Evolutionary conservation across 2,329 filamentous ascomycete genomes (phyloP).

Genomic region (Ophiostoma triangulosporum): DNA sequence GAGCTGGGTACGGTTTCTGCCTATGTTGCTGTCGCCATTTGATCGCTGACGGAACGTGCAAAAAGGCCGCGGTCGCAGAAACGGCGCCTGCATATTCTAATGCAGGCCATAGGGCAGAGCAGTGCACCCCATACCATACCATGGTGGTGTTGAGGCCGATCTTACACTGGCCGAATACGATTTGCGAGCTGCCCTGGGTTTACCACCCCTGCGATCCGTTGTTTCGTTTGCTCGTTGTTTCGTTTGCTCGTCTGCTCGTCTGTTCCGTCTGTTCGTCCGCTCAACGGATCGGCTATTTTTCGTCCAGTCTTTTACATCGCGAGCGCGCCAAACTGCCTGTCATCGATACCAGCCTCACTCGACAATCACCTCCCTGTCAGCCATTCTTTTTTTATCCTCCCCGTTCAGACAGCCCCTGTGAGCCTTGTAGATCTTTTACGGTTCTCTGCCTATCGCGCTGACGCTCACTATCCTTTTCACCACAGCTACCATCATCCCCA

Average conservation of each 20-base stretch:
- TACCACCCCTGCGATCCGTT: no score
- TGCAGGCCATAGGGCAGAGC: slow-evolving; percentile 9
- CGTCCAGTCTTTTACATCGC: no score
- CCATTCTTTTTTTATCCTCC: neutral
- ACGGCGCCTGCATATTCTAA: neutral
- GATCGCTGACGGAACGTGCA: slow-evolving; percentile 1
- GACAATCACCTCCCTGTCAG: neutral
- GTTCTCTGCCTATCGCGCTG: neutral
- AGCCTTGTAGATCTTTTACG: slow-evolving; percentile 6
- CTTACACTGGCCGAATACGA: neutral
- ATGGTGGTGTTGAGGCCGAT: neutral
- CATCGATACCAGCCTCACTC: neutral
- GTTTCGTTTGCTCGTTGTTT: no score
- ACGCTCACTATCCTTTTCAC: neutral
- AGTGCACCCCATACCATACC: neutral
- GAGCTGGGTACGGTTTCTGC: no score
- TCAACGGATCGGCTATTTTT: neutral
- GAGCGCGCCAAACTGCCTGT: no score
- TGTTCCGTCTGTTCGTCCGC: no score
- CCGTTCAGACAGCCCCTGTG: neutral
- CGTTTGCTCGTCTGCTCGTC: no score
- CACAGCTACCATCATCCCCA: neutral
- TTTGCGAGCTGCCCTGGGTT: no score
- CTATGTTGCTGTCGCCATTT: neutral
- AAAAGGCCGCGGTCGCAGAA: slow-evolving; percentile 5